Evolutionary conservation across 805 yeast genomes (phyloP).

Genomic region (Tetrapisispora iriomotensis): DNA sequence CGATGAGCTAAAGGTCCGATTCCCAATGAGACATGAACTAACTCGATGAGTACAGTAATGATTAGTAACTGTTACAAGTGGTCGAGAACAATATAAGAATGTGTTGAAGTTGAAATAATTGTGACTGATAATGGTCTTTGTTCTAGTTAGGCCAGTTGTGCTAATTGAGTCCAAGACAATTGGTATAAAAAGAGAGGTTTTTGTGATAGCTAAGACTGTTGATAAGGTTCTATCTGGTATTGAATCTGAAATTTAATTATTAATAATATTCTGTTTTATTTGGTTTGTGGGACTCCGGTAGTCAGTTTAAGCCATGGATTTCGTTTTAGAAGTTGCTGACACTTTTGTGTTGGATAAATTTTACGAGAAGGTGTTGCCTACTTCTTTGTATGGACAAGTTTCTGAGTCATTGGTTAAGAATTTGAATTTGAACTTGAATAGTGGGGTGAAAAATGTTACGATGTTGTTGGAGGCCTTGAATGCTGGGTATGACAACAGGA

Average conservation of each 20-base stretch:
- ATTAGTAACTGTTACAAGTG: neutral
- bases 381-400: conserved; percentile 34
- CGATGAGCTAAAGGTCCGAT: neutral
- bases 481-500: conserved; percentile 9
- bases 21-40: neutral
- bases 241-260: neutral
- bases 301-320: conserved; percentile 52
- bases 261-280: too few relatives aligned
- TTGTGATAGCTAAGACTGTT: too few relatives aligned
- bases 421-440: conserved; percentile 16
- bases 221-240: neutral
- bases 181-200: too few relatives aligned
- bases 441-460: conserved; percentile 18
- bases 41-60: neutral
- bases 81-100: neutral
- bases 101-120: too few relatives aligned
- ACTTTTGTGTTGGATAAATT: conserved; percentile 60
- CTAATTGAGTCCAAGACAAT: too few relatives aligned
- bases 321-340: conserved; percentile 74
- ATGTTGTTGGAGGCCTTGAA: conserved; percentile 12
- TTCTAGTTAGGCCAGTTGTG: too few relatives aligned
- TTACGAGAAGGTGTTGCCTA: conserved; percentile 66
- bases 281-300: too few relatives aligned
- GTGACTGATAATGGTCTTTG: too few relatives aligned
- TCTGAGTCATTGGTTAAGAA: conserved; percentile 18